A percentile compares a stretch with the other conserved stretches of the same genome.
Evolutionary conservation across 2,329 filamentous ascomycete genomes (phyloP).

Genomic region (Biscogniauxia mediterranea): DNA sequence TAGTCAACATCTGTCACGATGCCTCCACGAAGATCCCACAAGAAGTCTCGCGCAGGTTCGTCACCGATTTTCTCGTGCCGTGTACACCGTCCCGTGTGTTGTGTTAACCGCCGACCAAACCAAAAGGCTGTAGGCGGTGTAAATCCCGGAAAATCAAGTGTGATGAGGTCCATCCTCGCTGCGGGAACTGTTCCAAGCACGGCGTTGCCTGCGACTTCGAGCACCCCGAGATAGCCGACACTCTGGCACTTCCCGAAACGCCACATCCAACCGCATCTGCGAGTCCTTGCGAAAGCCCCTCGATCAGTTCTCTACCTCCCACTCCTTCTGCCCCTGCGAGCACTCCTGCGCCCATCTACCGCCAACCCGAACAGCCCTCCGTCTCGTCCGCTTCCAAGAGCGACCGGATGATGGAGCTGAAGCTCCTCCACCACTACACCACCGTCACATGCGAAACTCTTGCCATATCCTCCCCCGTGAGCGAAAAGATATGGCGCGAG

Average conservation of each 20-base stretch:
- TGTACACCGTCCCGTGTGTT: not conserved
- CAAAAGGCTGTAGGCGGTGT: conserved; percentile 56
- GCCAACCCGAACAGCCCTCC: conserved; percentile 35
- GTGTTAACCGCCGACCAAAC: not conserved
- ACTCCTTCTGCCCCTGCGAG: conserved; percentile 24
- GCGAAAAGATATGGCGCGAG: conserved; percentile 58
- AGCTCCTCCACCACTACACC: conserved; percentile 64
- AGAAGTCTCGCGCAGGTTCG: conserved; percentile 61
- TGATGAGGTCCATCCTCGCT: conserved; percentile 64
- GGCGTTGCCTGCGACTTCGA: conserved; percentile 66
- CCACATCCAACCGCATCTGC: conserved; percentile 30
- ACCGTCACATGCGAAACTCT: conserved; percentile 60
- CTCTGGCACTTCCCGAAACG: conserved; percentile 41
- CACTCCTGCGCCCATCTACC: conserved; percentile 36
- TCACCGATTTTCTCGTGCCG: not conserved
- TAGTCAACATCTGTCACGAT: conserved; percentile 37
- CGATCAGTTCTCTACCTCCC: conserved; percentile 25
- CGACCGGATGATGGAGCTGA: conserved; percentile 57
- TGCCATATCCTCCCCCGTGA: conserved; percentile 49
- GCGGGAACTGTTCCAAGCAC: conserved; percentile 66
- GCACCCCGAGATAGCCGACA: conserved; percentile 45
- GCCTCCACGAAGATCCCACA: conserved; percentile 66
- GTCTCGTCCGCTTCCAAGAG: conserved; percentile 36
- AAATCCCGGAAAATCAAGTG: conserved; percentile 72
- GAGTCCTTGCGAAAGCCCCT: conserved; percentile 29